Evolutionary conservation across 1,139 yeast species (phyloP).

Genomic region (Meyerozyma guilliermondii): DNA sequence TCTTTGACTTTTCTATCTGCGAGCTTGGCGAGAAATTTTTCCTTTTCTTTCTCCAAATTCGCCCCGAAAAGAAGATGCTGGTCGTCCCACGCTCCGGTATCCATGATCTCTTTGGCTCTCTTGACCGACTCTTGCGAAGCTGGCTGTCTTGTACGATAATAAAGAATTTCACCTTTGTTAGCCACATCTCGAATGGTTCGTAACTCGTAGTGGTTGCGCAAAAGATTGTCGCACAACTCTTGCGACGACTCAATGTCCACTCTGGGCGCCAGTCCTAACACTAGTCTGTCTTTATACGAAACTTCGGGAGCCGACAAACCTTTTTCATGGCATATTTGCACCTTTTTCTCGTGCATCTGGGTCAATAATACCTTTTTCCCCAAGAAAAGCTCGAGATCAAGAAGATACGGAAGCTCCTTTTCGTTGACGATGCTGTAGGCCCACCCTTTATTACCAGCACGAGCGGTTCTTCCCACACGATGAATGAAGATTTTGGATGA

Average conservation of each 20-base stretch:
- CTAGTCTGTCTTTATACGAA: slow-evolving; percentile 71
- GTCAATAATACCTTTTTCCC: slow-evolving; percentile 77
- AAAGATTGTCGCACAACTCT: slow-evolving; percentile 64
- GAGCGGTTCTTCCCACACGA: slow-evolving; percentile 98
- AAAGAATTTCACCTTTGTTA: slow-evolving; percentile 80
- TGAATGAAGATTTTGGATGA: slow-evolving; percentile 92
- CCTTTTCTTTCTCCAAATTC: slow-evolving; percentile 68
- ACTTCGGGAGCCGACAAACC: slow-evolving; percentile 47
- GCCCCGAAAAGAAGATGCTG: slow-evolving; percentile 76
- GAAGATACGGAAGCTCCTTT: slow-evolving; percentile 79
- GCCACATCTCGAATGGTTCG: slow-evolving; percentile 65
- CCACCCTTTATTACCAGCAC: slow-evolving; percentile 98
- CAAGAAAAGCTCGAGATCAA: slow-evolving; percentile 86
- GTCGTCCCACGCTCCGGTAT: slow-evolving; percentile 79
- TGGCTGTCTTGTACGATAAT: slow-evolving; percentile 76
- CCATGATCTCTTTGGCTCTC: slow-evolving; percentile 74
- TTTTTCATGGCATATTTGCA: slow-evolving; percentile 44
- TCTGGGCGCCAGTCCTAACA: slow-evolving; percentile 81
- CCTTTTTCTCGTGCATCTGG: slow-evolving; percentile 60
- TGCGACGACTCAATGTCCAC: slow-evolving; percentile 60
- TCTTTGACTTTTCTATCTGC: slow-evolving; percentile 69
- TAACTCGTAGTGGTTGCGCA: slow-evolving; percentile 68
- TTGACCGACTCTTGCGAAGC: slow-evolving; percentile 84
- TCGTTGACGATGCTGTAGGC: slow-evolving; percentile 89
- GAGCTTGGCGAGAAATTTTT: slow-evolving; percentile 65